These are phyloP conservation scores for Xylaria sp. DNA, from an alignment of 2,329 filamentous ascomycete species.

Conservation along the genomic window DNA sequence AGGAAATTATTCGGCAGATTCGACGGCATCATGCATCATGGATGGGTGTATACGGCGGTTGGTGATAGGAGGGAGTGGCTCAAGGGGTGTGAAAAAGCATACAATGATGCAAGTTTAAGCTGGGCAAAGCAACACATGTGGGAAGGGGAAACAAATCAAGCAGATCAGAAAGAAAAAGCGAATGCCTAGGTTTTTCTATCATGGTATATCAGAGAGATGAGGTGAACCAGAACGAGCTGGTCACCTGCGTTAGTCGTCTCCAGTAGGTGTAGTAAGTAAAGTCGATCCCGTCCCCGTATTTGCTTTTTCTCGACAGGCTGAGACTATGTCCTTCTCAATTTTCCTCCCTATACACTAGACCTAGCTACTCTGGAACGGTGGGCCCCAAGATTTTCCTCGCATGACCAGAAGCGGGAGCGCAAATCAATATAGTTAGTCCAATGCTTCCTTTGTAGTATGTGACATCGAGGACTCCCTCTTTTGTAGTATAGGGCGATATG, in stretches of 20 bases:
- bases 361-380: slow-evolving; percentile 32
- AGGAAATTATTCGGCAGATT: slow-evolving; percentile 48
- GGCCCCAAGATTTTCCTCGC: slow-evolving; percentile 33
- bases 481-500: slow-evolving; percentile 36
- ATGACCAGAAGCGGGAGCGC: slow-evolving; percentile 30
- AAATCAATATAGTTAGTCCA: slow-evolving; percentile 32
- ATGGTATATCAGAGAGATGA: slow-evolving; percentile 33
- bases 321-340: slow-evolving; percentile 27
- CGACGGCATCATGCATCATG: slow-evolving; percentile 51
- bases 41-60: slow-evolving; percentile 39
- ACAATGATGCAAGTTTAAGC: slow-evolving; percentile 18
- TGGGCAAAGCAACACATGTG: slow-evolving; percentile 32
- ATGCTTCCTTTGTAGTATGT: slow-evolving; percentile 36
- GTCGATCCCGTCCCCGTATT: slow-evolving; percentile 31
- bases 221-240: slow-evolving; percentile 26
- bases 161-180: slow-evolving; percentile 25
- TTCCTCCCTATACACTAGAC: slow-evolving; percentile 18
- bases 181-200: slow-evolving; percentile 30
- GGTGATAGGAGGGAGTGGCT: slow-evolving; percentile 32
- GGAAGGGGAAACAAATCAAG: slow-evolving; percentile 26
- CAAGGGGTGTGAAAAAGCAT: slow-evolving; percentile 31
- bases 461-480: slow-evolving; percentile 31
- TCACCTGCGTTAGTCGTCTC: slow-evolving; percentile 36
- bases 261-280: slow-evolving; percentile 35
- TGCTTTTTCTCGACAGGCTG: slow-evolving; percentile 40